Evolutionary conservation across 495 filamentous ascomycete species (phyloP).

Genomic region (Hypoxylon intermedium): DNA sequence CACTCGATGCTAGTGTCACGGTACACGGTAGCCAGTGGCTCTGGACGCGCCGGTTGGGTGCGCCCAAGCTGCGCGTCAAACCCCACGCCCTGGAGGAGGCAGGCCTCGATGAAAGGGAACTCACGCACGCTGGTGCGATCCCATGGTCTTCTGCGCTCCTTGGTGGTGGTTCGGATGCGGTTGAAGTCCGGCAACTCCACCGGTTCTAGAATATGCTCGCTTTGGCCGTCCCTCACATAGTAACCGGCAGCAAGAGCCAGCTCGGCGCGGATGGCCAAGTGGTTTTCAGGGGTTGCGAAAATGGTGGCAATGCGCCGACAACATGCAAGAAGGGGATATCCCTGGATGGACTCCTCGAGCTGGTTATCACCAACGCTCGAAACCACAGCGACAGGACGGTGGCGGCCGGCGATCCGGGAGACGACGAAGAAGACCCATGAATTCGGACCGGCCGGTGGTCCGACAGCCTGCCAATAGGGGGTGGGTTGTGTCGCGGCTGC

Average conservation of each 20-base stretch:
- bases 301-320: slow-evolving; percentile 25
- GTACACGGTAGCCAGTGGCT: slow-evolving; percentile 28
- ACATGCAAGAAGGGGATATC: slow-evolving; percentile 7
- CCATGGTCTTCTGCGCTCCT: slow-evolving; percentile 1
- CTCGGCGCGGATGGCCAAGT: slow-evolving; percentile 12
- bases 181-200: slow-evolving; percentile 23
- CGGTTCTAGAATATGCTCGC: slow-evolving; percentile 4
- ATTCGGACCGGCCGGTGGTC: slow-evolving; percentile 3
- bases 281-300: slow-evolving; percentile 22
- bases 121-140: slow-evolving; percentile 10
- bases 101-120: slow-evolving; percentile 26
- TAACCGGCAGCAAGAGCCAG: slow-evolving; percentile 21
- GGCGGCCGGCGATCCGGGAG: slow-evolving; percentile 12
- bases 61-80: slow-evolving; percentile 9
- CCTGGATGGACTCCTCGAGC: slow-evolving; percentile 10
- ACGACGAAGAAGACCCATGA: slow-evolving; percentile 32
- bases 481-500: not conserved
- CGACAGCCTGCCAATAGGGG: not conserved
- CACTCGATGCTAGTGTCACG: slow-evolving; percentile 20
- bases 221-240: slow-evolving; percentile 8
- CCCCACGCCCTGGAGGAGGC: slow-evolving; percentile 21
- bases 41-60: not conserved
- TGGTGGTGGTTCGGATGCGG: not conserved
- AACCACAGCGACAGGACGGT: slow-evolving; percentile 21
- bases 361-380: slow-evolving; percentile 7